These are phyloP conservation scores for Scutellaria barbata DNA, from an alignment of 257 asterid genomes.

Conservation along the genomic window DNA sequence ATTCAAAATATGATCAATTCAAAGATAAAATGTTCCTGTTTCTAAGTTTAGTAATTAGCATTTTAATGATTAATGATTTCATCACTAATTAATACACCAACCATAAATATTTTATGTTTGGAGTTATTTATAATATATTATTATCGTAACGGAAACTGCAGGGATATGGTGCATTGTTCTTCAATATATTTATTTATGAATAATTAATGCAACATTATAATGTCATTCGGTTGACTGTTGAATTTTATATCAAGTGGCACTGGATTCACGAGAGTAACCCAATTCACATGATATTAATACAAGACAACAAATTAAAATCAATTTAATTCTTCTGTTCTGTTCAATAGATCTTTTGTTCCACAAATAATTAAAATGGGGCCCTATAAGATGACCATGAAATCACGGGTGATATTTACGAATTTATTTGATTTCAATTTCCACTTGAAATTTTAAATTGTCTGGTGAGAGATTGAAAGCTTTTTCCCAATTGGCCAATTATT, in stretches of 20 bases:
- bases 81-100: too few species aligned
- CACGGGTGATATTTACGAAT: not conserved
- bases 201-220: too few species aligned
- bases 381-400: not conserved
- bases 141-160: too few species aligned
- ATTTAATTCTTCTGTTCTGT: not conserved
- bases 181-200: too few species aligned
- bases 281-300: not conserved
- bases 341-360: not conserved
- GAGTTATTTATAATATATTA: too few species aligned
- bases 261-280: not conserved
- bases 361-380: not conserved
- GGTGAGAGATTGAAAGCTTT: not conserved
- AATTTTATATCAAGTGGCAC: not conserved
- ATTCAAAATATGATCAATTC: too few species aligned
- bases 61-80: too few species aligned
- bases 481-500: not conserved
- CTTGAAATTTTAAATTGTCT: conserved; percentile 17
- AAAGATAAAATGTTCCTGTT: too few species aligned
- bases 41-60: too few species aligned
- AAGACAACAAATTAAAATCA: not conserved
- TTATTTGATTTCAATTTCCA: conserved; percentile 33
- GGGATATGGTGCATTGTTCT: too few species aligned
- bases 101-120: too few species aligned
- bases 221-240: too few species aligned